Conservation (phyloP, 2,329 filamentous ascomycete genomes). For the Dactylella cylindrospora region DNA sequence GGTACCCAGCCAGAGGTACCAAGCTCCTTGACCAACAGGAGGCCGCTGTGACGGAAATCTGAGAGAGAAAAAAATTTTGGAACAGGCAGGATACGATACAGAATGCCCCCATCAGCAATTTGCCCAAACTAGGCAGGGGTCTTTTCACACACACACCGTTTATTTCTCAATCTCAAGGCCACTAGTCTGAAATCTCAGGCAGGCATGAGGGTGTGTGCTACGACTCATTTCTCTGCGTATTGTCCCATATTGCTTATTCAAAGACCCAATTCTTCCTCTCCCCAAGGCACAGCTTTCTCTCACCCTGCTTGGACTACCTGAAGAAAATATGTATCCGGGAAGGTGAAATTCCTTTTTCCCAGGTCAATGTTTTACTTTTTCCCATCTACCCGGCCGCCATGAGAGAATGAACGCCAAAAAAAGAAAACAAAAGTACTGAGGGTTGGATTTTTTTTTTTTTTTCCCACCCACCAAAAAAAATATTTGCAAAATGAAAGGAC, state of each 20-base stretch:
- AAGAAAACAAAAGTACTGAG: conserved; percentile 16
- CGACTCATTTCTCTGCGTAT: conserved; percentile 41
- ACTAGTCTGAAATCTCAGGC: conserved; percentile 29
- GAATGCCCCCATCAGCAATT: conserved; percentile 37
- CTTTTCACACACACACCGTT: conserved; percentile 21
- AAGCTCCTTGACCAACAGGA: conserved; percentile 1
- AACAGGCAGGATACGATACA: conserved; percentile 18
- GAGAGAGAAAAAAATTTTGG: conserved; percentile 1
- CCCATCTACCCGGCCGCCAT: conserved; percentile 13
- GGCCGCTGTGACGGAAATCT: not conserved
- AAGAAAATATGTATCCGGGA: conserved; percentile 33
- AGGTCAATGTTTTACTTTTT: conserved; percentile 13
- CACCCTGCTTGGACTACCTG: conserved; percentile 5
- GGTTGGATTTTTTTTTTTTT: conserved; percentile 26
- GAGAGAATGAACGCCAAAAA: too few species aligned
- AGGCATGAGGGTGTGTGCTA: conserved; percentile 35
- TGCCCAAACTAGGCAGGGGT: conserved; percentile 41
- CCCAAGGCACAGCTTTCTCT: conserved; percentile 24
- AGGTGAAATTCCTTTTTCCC: conserved; percentile 23
- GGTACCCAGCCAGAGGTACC: conserved; percentile 10
- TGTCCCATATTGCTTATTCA: conserved; percentile 25
- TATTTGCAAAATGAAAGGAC: conserved; percentile 28
- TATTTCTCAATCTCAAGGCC: conserved; percentile 36
- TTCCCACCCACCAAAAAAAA: too few species aligned
- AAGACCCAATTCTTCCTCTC: not conserved